These are phyloP conservation scores for Candida ponderosae DNA, from an alignment of 805 yeast species.

Conservation along the genomic window DNA sequence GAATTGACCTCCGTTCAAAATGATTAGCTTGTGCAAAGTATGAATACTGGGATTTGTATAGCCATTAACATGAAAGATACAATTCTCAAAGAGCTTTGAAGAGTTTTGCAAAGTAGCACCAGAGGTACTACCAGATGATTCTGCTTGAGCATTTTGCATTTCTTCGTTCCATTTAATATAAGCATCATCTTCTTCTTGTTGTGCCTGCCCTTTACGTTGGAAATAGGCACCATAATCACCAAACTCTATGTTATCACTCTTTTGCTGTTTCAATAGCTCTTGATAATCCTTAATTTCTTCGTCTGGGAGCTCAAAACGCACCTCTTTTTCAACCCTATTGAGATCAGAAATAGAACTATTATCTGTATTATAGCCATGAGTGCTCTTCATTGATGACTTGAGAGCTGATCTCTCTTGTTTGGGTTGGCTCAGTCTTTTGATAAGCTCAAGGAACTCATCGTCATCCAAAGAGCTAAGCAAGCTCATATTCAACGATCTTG, in stretches of 20 bases:
- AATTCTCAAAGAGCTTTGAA: slow-evolving; percentile 46
- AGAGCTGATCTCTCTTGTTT: slow-evolving; percentile 2
- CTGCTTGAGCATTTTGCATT: slow-evolving; percentile 19
- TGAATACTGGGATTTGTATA: slow-evolving; percentile 75
- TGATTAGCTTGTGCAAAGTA: slow-evolving; percentile 62
- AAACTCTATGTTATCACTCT: slow-evolving; percentile 28
- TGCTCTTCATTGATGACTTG: slow-evolving; percentile 1
- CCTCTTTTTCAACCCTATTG: neutral
- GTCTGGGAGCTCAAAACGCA: neutral
- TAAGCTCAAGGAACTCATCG: slow-evolving; percentile 28
- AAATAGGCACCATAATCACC: slow-evolving; percentile 68
- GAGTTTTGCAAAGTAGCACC: no score
- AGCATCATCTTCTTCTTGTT: slow-evolving; percentile 48
- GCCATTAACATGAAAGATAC: slow-evolving; percentile 80
- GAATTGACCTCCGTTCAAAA: slow-evolving; percentile 75
- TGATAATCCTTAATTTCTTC: neutral
- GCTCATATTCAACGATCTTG: slow-evolving; percentile 9
- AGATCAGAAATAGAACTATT: neutral
- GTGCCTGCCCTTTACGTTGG: slow-evolving; percentile 50
- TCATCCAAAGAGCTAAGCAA: slow-evolving; percentile 28
- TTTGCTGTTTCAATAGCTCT: neutral
- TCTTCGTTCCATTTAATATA: slow-evolving; percentile 41
- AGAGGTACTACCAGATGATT: slow-evolving; percentile 1
- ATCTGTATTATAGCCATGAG: neutral
- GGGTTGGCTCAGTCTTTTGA: slow-evolving; percentile 25